Evolutionary conservation across 345 rosid species (phyloP).

Genomic region (Psidium friedrichsthalianum): DNA sequence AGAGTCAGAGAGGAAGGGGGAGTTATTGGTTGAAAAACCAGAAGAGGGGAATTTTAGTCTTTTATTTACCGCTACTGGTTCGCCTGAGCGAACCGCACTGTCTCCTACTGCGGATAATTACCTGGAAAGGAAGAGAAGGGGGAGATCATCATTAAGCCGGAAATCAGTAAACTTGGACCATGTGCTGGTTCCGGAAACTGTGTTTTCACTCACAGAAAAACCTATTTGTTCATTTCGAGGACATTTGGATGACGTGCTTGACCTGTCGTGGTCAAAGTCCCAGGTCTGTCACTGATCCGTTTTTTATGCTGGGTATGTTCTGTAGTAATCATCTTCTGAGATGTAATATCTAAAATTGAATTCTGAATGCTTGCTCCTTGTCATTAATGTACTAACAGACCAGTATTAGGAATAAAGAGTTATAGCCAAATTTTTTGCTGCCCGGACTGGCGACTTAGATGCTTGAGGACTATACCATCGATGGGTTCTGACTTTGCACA

Average conservation of each 20-base stretch:
- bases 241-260: slow-evolving; percentile 80
- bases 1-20: slow-evolving; percentile 73
- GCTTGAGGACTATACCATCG: not conserved
- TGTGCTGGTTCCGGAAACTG: slow-evolving; percentile 56
- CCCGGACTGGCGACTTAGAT: not conserved
- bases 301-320: not conserved
- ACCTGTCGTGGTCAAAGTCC: slow-evolving; percentile 97
- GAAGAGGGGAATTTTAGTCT: slow-evolving; percentile 55
- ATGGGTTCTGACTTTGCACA: not conserved
- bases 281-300: slow-evolving; percentile 43
- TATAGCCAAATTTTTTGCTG: not conserved
- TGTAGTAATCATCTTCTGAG: not conserved
- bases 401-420: not conserved
- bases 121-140: slow-evolving; percentile 63
- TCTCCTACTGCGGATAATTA: slow-evolving; percentile 40
- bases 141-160: slow-evolving; percentile 61
- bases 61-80: slow-evolving; percentile 52
- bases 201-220: slow-evolving; percentile 76
- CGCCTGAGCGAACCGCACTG: slow-evolving; percentile 59
- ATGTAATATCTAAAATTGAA: not conserved
- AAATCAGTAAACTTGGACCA: slow-evolving; percentile 77
- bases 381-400: not conserved
- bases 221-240: slow-evolving; percentile 86
- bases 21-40: slow-evolving; percentile 62
- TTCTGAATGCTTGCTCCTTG: not conserved